Percentiles rank a stretch among this genome's conserved stretches.
phyloP scores from a whole-genome alignment of 129 eudicot genomes.

The Apium graveolens region DNA sequence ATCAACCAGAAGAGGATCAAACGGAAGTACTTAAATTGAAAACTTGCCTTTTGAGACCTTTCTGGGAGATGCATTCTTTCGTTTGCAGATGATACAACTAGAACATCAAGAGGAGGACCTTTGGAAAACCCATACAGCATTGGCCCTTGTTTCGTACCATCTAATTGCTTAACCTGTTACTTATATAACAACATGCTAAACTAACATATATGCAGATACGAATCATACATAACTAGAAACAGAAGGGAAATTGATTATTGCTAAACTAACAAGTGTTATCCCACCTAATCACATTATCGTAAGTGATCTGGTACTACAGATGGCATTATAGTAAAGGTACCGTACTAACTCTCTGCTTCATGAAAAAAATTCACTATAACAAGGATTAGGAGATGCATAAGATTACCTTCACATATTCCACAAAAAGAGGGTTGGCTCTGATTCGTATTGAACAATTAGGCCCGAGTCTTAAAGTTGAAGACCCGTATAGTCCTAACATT shows the following conservation, averaged over 20 bases:
- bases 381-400: neutral
- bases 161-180: slow-evolving; percentile 36
- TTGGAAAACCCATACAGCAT: slow-evolving; percentile 38
- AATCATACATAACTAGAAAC: neutral
- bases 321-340: neutral
- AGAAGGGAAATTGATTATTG: neutral
- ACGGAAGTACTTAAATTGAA: neutral
- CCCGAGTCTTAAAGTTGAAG: slow-evolving; percentile 30
- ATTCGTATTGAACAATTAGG: slow-evolving; percentile 42
- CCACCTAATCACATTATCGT: neutral
- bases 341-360: neutral
- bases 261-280: neutral
- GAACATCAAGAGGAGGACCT: slow-evolving; percentile 35
- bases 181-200: neutral
- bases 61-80: slow-evolving; percentile 22
- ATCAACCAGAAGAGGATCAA: neutral
- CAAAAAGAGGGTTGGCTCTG: slow-evolving; percentile 43
- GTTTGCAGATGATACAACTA: slow-evolving; percentile 30
- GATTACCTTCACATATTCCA: slow-evolving; percentile 39
- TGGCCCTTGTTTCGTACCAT: slow-evolving; percentile 17
- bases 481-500: slow-evolving; percentile 39
- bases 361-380: neutral
- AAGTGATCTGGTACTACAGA: neutral
- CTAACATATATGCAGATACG: neutral
- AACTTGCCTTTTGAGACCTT: slow-evolving; percentile 37